Conservation (phyloP, 257 asterid species). For the Cruciata laevipes region DNA sequence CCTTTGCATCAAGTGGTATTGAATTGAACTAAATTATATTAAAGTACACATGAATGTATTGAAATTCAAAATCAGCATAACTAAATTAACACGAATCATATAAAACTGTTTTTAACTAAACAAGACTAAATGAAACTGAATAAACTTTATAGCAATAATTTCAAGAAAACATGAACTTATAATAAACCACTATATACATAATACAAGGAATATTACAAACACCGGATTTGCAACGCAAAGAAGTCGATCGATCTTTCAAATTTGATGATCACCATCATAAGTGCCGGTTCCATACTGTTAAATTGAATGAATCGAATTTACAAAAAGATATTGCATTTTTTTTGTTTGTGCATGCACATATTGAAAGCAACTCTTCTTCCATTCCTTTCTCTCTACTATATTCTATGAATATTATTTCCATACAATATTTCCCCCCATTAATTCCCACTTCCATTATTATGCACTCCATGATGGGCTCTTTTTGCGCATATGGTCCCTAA, state of each 20-base stretch:
- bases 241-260: background rate
- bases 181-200: too few relatives aligned
- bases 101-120: too few relatives aligned
- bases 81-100: too few relatives aligned
- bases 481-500: conserved; percentile 18
- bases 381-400: background rate
- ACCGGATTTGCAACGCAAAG: too few relatives aligned
- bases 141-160: too few relatives aligned
- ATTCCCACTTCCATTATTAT: conserved; percentile 5
- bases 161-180: too few relatives aligned
- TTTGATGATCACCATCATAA: background rate
- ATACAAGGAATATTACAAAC: too few relatives aligned
- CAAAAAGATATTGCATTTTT: background rate
- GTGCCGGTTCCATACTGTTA: background rate
- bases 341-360: conserved; percentile 25
- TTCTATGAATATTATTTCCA: background rate
- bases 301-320: background rate
- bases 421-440: background rate
- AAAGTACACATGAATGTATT: too few relatives aligned
- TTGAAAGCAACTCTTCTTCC: conserved; percentile 26
- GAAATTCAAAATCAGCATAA: too few relatives aligned
- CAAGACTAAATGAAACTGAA: too few relatives aligned
- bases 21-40: too few relatives aligned
- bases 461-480: background rate
- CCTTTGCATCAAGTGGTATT: too few relatives aligned